Evolutionary conservation across 192 early-diverging fungal species (phyloP).

Genomic region (Obelidium mucronatum): DNA sequence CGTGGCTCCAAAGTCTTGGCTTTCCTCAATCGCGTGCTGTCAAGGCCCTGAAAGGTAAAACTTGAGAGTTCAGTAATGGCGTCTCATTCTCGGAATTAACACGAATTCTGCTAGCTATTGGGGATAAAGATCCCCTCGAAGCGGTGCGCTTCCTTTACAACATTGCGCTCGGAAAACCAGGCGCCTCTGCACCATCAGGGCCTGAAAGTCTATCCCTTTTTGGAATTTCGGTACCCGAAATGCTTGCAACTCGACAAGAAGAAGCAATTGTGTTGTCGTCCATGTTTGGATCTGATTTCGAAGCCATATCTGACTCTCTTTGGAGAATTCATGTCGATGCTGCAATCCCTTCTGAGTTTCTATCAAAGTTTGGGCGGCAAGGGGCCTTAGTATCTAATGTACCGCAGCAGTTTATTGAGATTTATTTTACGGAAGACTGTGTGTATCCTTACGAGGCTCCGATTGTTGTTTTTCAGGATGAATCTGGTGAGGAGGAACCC

Average conservation of each 20-base stretch:
- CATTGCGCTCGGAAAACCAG: no score
- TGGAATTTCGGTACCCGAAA: no score
- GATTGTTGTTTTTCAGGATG: conserved; percentile 34
- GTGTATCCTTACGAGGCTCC: conserved; percentile 48
- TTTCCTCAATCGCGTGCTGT: conserved; percentile 21
- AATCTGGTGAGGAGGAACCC: no score
- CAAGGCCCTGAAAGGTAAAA: conserved; percentile 11
- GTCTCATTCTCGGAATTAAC: no score
- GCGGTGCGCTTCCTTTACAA: no score
- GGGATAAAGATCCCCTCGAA: no score
- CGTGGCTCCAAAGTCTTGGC: conserved; percentile 25
- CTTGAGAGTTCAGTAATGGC: background rate
- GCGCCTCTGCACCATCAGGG: no score
- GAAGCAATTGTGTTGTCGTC: conserved; percentile 68
- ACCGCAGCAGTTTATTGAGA: conserved; percentile 37
- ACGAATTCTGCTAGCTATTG: no score
- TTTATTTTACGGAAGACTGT: conserved; percentile 32
- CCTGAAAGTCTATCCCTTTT: no score
- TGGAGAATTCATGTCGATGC: conserved; percentile 41
- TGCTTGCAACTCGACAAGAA: conserved; percentile 56
- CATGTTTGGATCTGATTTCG: conserved; percentile 67
- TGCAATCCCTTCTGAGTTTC: background rate
- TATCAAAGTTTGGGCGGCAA: conserved; percentile 29
- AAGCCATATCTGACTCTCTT: conserved; percentile 14
- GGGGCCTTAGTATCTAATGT: background rate